These are phyloP conservation scores for Elasticomyces elasticus DNA, from an alignment of 495 filamentous ascomycete genomes.

Conservation along the genomic window DNA sequence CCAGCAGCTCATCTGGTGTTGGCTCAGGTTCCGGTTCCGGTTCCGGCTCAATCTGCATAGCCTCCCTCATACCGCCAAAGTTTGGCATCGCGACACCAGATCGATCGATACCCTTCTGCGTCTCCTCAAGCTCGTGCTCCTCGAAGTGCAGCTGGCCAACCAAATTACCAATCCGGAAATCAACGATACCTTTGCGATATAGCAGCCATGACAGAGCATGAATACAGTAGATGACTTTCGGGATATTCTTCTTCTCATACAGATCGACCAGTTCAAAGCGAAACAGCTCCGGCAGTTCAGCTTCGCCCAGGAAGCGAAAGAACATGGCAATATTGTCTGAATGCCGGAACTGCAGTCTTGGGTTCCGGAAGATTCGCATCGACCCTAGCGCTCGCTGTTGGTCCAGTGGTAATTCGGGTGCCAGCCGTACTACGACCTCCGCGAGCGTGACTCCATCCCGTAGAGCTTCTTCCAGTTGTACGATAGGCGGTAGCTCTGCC, in stretches of 20 bases:
- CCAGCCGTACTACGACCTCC: slow-evolving; percentile 86
- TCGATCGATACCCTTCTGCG: slow-evolving; percentile 92
- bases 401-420: slow-evolving; percentile 54
- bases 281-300: slow-evolving; percentile 96
- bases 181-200: slow-evolving; percentile 85
- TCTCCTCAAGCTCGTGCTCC: slow-evolving; percentile 92
- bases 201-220: slow-evolving; percentile 94
- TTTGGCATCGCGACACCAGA: slow-evolving; percentile 92
- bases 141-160: slow-evolving; percentile 96
- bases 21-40: slow-evolving; percentile 60
- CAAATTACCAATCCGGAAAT: slow-evolving; percentile 95
- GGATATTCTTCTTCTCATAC: slow-evolving; percentile 99
- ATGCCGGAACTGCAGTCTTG: slow-evolving; percentile 83
- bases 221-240: slow-evolving; percentile 97
- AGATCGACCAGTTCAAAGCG: slow-evolving; percentile 95
- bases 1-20: slow-evolving; percentile 71
- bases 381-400: slow-evolving; percentile 17
- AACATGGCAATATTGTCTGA: slow-evolving; percentile 95
- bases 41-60: slow-evolving; percentile 76
- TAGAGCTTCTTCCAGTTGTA: slow-evolving; percentile 89
- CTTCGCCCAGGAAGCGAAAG: slow-evolving; percentile 82
- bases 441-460: slow-evolving; percentile 91
- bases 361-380: slow-evolving; percentile 67
- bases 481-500: slow-evolving; percentile 80
- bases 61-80: slow-evolving; percentile 92